Evolutionary conservation across 1,139 yeast genomes (phyloP), one percentile per base, ranked within the genome.

Genomic region (Hanseniaspora uvarum): DNA sequence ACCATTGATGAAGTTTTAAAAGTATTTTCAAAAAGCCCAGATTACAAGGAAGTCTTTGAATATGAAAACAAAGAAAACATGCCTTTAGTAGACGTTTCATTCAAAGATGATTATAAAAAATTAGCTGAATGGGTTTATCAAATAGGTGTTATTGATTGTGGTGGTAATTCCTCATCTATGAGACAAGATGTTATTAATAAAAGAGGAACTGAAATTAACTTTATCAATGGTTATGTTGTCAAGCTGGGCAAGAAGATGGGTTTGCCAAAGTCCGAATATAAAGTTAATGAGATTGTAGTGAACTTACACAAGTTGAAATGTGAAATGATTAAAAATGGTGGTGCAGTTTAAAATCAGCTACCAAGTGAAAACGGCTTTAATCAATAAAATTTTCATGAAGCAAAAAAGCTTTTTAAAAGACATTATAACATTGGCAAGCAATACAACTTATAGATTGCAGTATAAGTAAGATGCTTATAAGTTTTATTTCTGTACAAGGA

Each of bases 91-190:
- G 55, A 53, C 26, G 11, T 31, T 47, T 38, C 12, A 40, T 55
- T 30, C 60, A 59, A 4, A 73, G 70, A 53, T 70, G 69, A 74
- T 56, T 68, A 70, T 1, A 70, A 72, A 2, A 62, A 78, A 18
- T 67, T 85, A 58, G 62, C 76, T 21, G 65, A 71, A 0, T 59
- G 60, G 30, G 65, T 73, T 3, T 83, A 83, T 6, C 58, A 70
- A 19, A 71, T 67, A 18, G 73, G 72, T 5, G 67, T 74, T 4
- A 76, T 77, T 11, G 70, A 79, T 40, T 67, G 73, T 24, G 74
- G 77, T 0, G 66, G 72, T 47, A 92, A 88, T 68, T 79, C 83
- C 53, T 80, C 94, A 8, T 86, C 95, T 1, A 92, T 89, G 97
- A 75, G 95, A 61, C 87, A 85, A 59, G 97, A 89, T 62, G 74